phyloP scores from a whole-genome alignment of 352 stramenopile species.

The Phytopythium vexans region DNA sequence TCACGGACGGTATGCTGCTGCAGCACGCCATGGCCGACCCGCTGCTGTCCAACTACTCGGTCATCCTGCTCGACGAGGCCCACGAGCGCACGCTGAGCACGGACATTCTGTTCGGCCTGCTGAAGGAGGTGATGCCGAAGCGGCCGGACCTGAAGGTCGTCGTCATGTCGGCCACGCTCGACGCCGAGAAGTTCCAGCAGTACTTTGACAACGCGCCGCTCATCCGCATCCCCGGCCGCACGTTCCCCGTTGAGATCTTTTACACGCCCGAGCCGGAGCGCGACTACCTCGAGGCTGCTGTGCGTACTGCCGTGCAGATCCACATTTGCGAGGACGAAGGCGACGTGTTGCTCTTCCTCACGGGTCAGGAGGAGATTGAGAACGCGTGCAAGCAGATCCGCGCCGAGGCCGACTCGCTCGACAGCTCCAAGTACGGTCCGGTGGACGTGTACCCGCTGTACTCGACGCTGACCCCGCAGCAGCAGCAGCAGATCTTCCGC shows the following conservation, averaged over 20 bases:
- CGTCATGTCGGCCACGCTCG: constrained; percentile 98
- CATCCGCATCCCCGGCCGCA: constrained; percentile 94
- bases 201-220: constrained; percentile 96
- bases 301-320: constrained; percentile 92
- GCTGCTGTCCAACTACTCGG: constrained; percentile 93
- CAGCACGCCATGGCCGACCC: constrained; percentile 97
- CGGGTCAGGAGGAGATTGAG: constrained; percentile 99
- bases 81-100: constrained; percentile 97
- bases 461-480: constrained; percentile 96
- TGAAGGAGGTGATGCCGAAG: constrained; percentile 96
- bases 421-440: constrained; percentile 93
- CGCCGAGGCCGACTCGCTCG: constrained; percentile 82
- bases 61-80: constrained; percentile 97
- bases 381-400: constrained; percentile 92
- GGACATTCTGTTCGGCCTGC: constrained; percentile 97
- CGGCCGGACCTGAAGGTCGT: constrained; percentile 97
- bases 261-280: constrained; percentile 96
- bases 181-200: constrained; percentile 95
- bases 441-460: constrained; percentile 97
- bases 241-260: constrained; percentile 98
- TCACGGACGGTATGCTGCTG: constrained; percentile 95
- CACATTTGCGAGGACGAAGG: constrained; percentile 96
- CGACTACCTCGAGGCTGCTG: constrained; percentile 97
- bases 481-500: constrained; percentile 99
- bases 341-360: constrained; percentile 99